Percentiles rank a stretch among this genome's conserved stretches.
These are phyloP conservation scores for Endocalyx cinctus DNA, from an alignment of 2,329 filamentous ascomycete genomes.

Conservation along the genomic window DNA sequence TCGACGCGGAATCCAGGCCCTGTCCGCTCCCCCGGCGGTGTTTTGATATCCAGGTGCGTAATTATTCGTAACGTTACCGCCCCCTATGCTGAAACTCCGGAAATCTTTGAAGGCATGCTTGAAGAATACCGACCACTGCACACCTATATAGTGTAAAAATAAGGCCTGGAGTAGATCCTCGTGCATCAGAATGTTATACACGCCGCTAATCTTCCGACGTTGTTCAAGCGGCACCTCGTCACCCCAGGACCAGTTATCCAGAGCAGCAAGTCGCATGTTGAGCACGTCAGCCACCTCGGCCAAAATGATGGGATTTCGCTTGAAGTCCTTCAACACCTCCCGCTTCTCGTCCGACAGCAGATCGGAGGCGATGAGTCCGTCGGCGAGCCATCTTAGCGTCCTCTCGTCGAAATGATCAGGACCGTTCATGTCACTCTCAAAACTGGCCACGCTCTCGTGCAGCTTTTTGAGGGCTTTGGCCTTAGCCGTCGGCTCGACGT, in stretches of 20 bases:
- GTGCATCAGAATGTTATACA: conserved; percentile 47
- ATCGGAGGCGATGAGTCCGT: conserved; percentile 38
- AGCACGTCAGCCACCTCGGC: conserved; percentile 47
- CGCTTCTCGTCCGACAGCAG: conserved; percentile 39
- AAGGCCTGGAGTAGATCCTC: conserved; percentile 48
- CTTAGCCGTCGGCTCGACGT: conserved; percentile 21
- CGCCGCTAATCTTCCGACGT: conserved; percentile 43
- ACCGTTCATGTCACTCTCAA: conserved; percentile 25
- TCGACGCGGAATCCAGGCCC: conserved; percentile 31
- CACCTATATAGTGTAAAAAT: conserved; percentile 46
- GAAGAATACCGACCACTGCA: conserved; percentile 41
- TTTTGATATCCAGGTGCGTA: too few relatives aligned
- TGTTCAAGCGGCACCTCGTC: conserved; percentile 36
- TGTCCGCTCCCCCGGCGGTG: too few relatives aligned
- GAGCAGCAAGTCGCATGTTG: conserved; percentile 43
- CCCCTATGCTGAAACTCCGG: conserved; percentile 24
- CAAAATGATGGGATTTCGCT: conserved; percentile 35
- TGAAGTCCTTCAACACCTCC: conserved; percentile 39
- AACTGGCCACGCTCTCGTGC: conserved; percentile 20
- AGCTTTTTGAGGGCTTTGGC: conserved; percentile 17
- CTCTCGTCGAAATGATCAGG: conserved; percentile 30
- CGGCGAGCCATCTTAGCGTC: conserved; percentile 35
- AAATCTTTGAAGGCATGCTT: conserved; percentile 31
- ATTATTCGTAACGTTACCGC: too few relatives aligned
- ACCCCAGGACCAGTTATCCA: conserved; percentile 45